Evolutionary conservation across 805 yeast genomes (phyloP).

Genomic region (Lachancea fermentati): DNA sequence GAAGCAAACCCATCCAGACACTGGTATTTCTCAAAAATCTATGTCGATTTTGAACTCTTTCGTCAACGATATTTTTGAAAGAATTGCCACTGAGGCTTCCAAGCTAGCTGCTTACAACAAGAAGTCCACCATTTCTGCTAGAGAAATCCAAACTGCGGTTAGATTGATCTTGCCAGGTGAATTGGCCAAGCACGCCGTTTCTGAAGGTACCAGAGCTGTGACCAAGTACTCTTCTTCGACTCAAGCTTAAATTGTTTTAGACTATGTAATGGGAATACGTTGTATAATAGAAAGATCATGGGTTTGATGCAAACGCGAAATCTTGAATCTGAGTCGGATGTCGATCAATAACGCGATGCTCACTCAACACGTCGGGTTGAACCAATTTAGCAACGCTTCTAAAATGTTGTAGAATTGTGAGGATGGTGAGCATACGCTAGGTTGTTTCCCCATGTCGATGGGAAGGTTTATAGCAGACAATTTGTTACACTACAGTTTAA

Average conservation of each 20-base stretch:
- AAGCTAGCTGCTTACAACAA: constrained; percentile 98
- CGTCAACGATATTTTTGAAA: constrained; percentile 96
- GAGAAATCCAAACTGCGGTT: constrained; percentile 98
- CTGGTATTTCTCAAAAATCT: constrained; percentile 98
- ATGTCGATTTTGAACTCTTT: constrained; percentile 99
- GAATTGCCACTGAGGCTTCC: constrained; percentile 97
- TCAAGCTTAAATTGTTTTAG: constrained; percentile 31
- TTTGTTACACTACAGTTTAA: no score
- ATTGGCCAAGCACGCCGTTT: constrained; percentile 96
- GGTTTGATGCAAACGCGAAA: not conserved
- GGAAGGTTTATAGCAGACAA: no score
- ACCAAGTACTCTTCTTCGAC: constrained; percentile 82
- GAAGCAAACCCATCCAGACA: constrained; percentile 98
- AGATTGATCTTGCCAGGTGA: constrained; percentile 98
- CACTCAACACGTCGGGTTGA: no score
- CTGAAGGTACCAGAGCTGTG: constrained; percentile 98
- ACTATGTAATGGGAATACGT: constrained; percentile 1
- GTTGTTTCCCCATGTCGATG: no score
- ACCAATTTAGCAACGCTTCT: no score
- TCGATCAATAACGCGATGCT: no score
- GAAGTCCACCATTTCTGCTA: constrained; percentile 95
- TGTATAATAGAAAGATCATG: constrained; percentile 1
- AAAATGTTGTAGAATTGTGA: no score
- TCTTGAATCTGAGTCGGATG: no score
- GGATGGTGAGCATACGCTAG: no score